phyloP scores from a whole-genome alignment of 2,329 filamentous ascomycete genomes.

The Dryadomyces quercus-mongolicae region DNA sequence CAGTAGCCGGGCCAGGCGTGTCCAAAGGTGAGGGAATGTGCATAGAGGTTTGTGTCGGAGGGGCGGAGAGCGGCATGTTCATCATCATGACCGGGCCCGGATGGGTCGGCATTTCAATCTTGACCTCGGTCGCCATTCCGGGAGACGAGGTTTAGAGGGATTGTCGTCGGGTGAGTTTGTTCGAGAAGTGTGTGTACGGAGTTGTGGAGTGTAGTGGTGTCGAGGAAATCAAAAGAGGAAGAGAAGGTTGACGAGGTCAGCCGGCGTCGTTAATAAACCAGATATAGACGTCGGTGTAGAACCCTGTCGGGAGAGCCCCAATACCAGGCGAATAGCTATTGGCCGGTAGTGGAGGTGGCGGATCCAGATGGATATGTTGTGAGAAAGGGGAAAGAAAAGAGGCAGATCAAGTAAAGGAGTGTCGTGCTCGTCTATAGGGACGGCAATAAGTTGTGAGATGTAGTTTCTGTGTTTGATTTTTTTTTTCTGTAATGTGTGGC shows the following conservation, averaged over 20 bases:
- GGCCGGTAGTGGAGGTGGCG: too few relatives aligned
- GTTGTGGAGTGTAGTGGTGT: not conserved
- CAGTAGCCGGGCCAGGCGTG: conserved; percentile 14
- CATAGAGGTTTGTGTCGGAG: conserved; percentile 13
- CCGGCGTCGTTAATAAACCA: not conserved
- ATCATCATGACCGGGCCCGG: conserved; percentile 14
- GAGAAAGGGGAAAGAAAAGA: not conserved
- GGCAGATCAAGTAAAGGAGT: not conserved
- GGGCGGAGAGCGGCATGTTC: conserved; percentile 3
- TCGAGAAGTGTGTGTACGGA: too few relatives aligned
- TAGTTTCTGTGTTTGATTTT: not conserved
- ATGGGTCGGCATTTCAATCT: conserved; percentile 19
- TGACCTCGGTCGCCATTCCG: conserved; percentile 24
- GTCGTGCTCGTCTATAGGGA: not conserved
- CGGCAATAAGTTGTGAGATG: not conserved
- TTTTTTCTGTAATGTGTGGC: not conserved
- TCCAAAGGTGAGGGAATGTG: conserved; percentile 13
- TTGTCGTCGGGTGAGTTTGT: not conserved
- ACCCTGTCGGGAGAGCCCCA: not conserved
- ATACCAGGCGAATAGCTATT: not conserved
- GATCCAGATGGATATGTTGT: not conserved
- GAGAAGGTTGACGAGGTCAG: not conserved
- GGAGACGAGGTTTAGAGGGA: conserved; percentile 6
- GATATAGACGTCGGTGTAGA: not conserved
- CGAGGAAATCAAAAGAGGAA: not conserved